phyloP scores from a whole-genome alignment of 129 eudicot genomes.

The Tagetes patula region DNA sequence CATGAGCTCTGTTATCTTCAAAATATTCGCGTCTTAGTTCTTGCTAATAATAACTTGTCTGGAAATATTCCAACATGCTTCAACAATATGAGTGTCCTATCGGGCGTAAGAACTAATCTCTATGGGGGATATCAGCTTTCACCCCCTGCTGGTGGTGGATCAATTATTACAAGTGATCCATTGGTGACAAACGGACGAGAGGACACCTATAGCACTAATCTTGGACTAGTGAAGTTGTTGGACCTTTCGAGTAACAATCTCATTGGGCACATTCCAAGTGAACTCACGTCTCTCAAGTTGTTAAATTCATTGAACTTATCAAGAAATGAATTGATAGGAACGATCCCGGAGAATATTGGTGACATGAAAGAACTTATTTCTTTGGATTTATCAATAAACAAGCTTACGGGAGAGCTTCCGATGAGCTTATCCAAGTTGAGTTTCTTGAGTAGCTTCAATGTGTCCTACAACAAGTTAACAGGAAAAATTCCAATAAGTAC shows the following conservation, averaged over 20 bases:
- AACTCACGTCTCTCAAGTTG: not conserved
- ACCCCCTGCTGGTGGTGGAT: not conserved
- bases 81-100: not conserved
- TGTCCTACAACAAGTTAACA: conserved; percentile 39
- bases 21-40: not conserved
- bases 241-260: conserved; percentile 27
- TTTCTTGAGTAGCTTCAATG: conserved; percentile 23
- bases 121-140: too few relatives aligned
- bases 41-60: not conserved
- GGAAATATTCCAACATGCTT: not conserved
- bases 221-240: not conserved
- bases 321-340: conserved; percentile 26
- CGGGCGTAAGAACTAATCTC: not conserved
- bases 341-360: conserved; percentile 15
- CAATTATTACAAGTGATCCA: not conserved
- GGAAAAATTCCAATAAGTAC: conserved; percentile 41
- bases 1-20: not conserved
- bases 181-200: conserved; percentile 13
- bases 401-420: conserved; percentile 36
- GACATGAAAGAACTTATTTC: conserved; percentile 25
- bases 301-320: conserved; percentile 8
- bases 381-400: conserved; percentile 41
- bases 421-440: conserved; percentile 17
- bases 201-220: not conserved
- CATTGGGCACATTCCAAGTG: conserved; percentile 1